A percentile compares a stretch with the other conserved stretches of the same genome.
Evolutionary conservation across 495 filamentous ascomycete genomes (phyloP).

Genomic region (Annulohypoxylon stygium): DNA sequence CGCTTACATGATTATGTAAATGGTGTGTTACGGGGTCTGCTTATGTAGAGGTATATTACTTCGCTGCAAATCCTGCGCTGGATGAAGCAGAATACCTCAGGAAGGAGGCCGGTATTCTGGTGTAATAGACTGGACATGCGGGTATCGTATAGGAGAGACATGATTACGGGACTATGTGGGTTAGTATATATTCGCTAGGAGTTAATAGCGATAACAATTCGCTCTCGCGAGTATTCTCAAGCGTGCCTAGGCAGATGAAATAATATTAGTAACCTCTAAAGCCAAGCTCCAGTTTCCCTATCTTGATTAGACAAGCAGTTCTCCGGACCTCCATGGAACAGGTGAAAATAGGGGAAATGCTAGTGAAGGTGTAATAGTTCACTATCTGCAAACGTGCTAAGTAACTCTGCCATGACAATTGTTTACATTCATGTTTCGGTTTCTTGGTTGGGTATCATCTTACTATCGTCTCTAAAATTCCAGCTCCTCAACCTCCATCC

Average conservation of each 20-base stretch:
- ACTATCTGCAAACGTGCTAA: background rate
- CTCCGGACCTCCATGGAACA: too few species aligned
- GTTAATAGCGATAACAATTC: too few species aligned
- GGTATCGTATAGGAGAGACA: background rate
- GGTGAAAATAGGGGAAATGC: background rate
- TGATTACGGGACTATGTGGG: background rate
- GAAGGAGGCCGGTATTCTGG: background rate
- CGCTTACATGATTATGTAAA: slow-evolving; percentile 5
- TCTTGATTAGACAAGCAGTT: too few species aligned
- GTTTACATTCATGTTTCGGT: background rate
- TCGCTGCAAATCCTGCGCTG: background rate
- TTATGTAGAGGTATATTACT: background rate
- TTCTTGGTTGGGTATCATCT: slow-evolving; percentile 33
- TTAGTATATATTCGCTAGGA: too few species aligned
- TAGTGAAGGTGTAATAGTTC: background rate
- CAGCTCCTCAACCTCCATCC: slow-evolving; percentile 97
- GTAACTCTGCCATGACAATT: background rate
- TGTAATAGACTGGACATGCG: background rate
- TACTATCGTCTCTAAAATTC: slow-evolving; percentile 71
- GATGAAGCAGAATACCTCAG: background rate
- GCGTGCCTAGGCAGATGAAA: too few species aligned
- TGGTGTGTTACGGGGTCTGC: background rate
- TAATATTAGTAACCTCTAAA: too few species aligned
- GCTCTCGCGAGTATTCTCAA: too few species aligned
- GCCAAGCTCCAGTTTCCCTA: too few species aligned